Percentiles rank a stretch among this genome's conserved stretches.
Evolutionary conservation across 2,329 filamentous ascomycete species (phyloP).

Genomic region (Nakataea oryzae): DNA sequence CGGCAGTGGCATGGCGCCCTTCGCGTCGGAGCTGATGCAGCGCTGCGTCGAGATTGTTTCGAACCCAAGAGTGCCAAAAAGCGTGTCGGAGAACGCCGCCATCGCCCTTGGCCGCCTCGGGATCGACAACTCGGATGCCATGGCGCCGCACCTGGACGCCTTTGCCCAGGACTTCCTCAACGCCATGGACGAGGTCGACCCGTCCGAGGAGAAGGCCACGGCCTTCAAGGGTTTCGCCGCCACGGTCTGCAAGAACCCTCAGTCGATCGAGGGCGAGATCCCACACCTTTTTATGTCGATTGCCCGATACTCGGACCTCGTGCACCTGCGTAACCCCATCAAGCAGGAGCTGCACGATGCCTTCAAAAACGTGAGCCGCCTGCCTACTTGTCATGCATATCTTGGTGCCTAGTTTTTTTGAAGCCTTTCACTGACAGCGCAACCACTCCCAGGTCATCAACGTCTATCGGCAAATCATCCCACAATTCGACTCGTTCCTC

Average conservation of each 20-base stretch:
- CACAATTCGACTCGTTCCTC: conserved; percentile 46
- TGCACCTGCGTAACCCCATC: conserved; percentile 46
- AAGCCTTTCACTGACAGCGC: conserved; percentile 1
- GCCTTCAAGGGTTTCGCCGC: conserved; percentile 86
- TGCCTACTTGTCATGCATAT: background rate
- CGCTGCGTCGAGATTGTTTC: conserved; percentile 74
- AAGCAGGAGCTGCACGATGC: conserved; percentile 58
- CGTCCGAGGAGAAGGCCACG: conserved; percentile 88
- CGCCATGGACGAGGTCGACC: conserved; percentile 73
- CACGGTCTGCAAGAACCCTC: conserved; percentile 75
- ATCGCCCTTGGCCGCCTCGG: conserved; percentile 86
- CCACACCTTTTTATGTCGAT: conserved; percentile 76
- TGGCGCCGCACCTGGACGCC: conserved; percentile 68
- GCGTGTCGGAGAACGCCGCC: conserved; percentile 85
- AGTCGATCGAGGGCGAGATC: conserved; percentile 82
- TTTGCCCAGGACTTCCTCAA: conserved; percentile 77
- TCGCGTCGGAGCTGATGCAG: conserved; percentile 65
- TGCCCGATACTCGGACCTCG: conserved; percentile 59
- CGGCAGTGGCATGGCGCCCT: conserved; percentile 64
- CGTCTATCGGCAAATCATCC: conserved; percentile 48
- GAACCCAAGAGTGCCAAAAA: conserved; percentile 75
- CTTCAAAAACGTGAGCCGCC: conserved; percentile 60
- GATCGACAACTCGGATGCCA: conserved; percentile 61
- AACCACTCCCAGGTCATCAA: conserved; percentile 32
- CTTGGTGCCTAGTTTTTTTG: too few species aligned